Conservation (phyloP, 1,284 basidiomycete genomes). For the Sporisorium graminicola region DNA sequence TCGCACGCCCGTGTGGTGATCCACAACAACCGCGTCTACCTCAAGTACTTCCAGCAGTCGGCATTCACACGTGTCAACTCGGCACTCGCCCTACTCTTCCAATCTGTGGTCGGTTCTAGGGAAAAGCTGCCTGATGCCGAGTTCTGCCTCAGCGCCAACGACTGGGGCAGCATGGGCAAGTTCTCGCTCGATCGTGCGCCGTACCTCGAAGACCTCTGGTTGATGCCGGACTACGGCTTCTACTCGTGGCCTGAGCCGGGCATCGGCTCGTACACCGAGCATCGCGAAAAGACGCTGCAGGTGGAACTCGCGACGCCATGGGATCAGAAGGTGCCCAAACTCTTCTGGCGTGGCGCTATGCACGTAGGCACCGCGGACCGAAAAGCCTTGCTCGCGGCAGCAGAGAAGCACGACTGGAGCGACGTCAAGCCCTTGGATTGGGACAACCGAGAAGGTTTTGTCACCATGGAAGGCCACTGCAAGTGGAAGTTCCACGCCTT, state of each 20-base stretch:
- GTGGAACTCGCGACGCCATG: constrained; percentile 55
- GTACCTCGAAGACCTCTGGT: constrained; percentile 62
- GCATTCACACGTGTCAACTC: constrained; percentile 57
- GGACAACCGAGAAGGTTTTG: constrained; percentile 33
- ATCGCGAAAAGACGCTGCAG: constrained; percentile 42
- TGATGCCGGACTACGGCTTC: constrained; percentile 68
- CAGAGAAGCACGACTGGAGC: constrained; percentile 56
- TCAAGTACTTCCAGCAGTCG: constrained; percentile 61
- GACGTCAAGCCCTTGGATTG: constrained; percentile 58
- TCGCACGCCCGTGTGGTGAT: constrained; percentile 62
- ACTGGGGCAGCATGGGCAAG: constrained; percentile 65
- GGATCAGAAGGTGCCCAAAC: constrained; percentile 50
- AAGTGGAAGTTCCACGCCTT: constrained; percentile 66
- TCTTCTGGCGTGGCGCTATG: constrained; percentile 65
- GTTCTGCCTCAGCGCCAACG: constrained; percentile 62
- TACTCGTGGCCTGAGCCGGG: constrained; percentile 65
- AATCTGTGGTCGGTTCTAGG: constrained; percentile 49
- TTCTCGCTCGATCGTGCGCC: constrained; percentile 59
- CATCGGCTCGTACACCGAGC: constrained; percentile 61
- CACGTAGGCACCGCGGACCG: constrained; percentile 61
- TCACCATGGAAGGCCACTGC: constrained; percentile 65
- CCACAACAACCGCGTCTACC: constrained; percentile 63
- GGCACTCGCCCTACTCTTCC: constrained; percentile 55
- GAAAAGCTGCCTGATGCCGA: constrained; percentile 67
- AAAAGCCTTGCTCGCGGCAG: constrained; percentile 46